Base-by-base conservation (phyloP, 2,329 filamentous ascomycete genomes). In the Hymenoscyphus occultus region DNA sequence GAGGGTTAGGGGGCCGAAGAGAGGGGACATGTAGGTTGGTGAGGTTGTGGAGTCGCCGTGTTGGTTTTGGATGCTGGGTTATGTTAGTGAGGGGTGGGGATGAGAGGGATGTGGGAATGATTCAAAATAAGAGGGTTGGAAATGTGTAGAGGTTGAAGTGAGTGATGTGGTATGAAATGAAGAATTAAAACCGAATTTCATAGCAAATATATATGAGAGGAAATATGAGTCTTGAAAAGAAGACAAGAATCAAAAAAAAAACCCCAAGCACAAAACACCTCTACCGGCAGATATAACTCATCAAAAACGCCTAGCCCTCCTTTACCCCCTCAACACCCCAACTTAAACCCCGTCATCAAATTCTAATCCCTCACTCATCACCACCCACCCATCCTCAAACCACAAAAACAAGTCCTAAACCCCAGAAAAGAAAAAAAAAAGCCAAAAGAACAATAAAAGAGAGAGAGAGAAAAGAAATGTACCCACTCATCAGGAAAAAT, bases 401-500 rank as follows among this genome's bases (percentile, higher is more conserved):
- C n/a, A n/a, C n/a, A 51, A 22, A 22, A 51, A 22, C 35, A 22
- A 22, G 12, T 3, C 12, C 45, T 22, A 10, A 51, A 22, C 9
- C 16, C 48, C 22, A 54, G 10, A 35, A 35, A 35, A 10, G 9
- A 35, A 35, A 9, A 4, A 35, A 6, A 28, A 3, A 28, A 28
- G 28, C 2, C 5, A 48, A 9, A 31, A 62, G 3, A 1, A 35
- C 19, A 45, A 28, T 2, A n/a, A 13, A 3, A 62, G n/a, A 35
- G n/a, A 39, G 59, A 57, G 19, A 28, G 12, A 42, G 57, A 54
- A 16, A 22, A 61, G 22, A 79, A 76, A 6, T 57, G 10, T 13
- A 56, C 60, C 35, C 19, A 61, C 60, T 91, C 88, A 75, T 90
- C 87, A 3, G 86, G 83, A 78, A 90, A 90, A 74, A 91, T 84